These are phyloP conservation scores for Hortiboletus campestris DNA, from an alignment of 768 basidiomycete species.

Conservation along the genomic window DNA sequence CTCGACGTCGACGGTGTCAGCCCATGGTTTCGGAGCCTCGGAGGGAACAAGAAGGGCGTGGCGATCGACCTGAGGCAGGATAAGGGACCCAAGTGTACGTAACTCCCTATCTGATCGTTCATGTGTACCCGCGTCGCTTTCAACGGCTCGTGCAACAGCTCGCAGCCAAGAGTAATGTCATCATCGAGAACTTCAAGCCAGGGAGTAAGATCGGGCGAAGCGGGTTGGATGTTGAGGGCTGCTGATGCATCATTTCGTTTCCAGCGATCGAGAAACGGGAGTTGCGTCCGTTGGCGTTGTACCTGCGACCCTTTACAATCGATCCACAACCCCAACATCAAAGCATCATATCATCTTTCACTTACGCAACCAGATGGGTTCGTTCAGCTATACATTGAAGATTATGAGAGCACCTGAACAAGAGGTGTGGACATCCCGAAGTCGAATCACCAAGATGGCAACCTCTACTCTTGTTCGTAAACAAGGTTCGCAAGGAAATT, in stretches of 20 bases:
- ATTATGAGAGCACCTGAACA: constrained; percentile 66
- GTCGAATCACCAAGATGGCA: neutral
- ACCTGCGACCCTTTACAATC: constrained; percentile 88
- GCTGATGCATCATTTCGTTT: neutral
- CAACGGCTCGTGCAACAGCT: constrained; percentile 58
- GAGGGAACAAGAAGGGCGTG: constrained; percentile 71
- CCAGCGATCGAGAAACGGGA: constrained; percentile 70
- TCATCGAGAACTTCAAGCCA: constrained; percentile 73
- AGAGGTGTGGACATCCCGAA: constrained; percentile 37
- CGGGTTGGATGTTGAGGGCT: neutral
- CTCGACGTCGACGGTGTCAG: constrained; percentile 68
- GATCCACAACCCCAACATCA: constrained; percentile 78
- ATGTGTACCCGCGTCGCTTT: neutral
- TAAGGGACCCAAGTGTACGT: constrained; percentile 52
- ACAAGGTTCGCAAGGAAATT: constrained; percentile 68
- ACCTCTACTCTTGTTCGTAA: neutral
- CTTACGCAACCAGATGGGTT: constrained; percentile 68
- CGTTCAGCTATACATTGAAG: constrained; percentile 79
- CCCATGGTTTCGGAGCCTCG: constrained; percentile 74
- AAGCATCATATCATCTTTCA: constrained; percentile 83
- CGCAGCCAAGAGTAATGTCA: constrained; percentile 61
- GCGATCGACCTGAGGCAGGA: constrained; percentile 61
- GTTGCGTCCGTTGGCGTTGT: constrained; percentile 55
- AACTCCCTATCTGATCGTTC: neutral
- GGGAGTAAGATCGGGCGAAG: constrained; percentile 47